Base-by-base conservation (phyloP, 2,329 filamentous ascomycete species). In the Alternaria sp. region DNA sequence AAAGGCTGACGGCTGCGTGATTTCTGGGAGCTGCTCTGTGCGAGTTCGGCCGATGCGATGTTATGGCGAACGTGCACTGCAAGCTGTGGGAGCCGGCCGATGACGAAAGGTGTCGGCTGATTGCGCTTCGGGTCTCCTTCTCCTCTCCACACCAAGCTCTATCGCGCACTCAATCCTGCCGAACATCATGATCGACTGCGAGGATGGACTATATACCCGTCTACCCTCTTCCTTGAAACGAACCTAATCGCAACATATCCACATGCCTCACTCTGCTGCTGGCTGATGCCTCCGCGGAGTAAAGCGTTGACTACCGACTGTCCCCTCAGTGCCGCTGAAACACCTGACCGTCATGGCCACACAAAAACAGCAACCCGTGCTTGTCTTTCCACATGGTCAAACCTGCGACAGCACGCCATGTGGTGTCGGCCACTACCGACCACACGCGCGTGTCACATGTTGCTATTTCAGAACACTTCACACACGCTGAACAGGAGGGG, bases 71-170 rank as follows among this genome's bases (percentile, higher is more conserved):
- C 58, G 61, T 49, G 47, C 51, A 64, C 65, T 60, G 18, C 50
- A 54, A 46, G 56, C 60, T 47, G 43, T 55, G 47, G 53, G 50
- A 60, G 46, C 51, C 51, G 62, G 56, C 58, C 62, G 43, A 68
- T 72, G 65, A 70, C 66, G 69, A 63, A 61, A 68, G 47, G 20
- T 33, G 33, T 54, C 59, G 62, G 64, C 47, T 61, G 65, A 57
- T 50, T 55, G 46, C 56, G 46, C 56, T 64, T 71, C 70, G 72
- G 71, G 61, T 71, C 67, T 67, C 65, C 67, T 56, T 58, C 47
- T 61, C 49, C 26, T 49, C 57, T 43, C 55, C 28, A 57, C 41
- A 53, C 26, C 44, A 46, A n/a, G 37, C 37, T 41, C 37, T 49
- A 26, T 41, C 43, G 41, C 49, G 58, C 10, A 15, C 25, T 25